A percentile compares a stretch with the other conserved stretches of the same genome.
phyloP scores from a whole-genome alignment of 108 stramenopile genomes.

The Skeletonema potamos region DNA sequence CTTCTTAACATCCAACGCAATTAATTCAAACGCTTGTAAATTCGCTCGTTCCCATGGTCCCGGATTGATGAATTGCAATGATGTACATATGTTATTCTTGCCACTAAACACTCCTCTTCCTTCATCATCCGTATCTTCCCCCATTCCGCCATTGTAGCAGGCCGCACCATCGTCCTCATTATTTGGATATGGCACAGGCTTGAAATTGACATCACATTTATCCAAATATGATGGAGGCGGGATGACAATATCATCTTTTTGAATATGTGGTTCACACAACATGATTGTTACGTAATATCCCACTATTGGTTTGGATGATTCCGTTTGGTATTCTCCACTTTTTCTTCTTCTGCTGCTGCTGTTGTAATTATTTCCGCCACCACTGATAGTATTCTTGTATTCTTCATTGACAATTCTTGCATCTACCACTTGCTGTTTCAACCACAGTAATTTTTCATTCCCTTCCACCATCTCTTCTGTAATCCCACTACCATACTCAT shows the following conservation, averaged over 20 bases:
- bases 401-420: background rate
- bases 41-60: constrained; percentile 25
- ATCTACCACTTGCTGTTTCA: background rate
- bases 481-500: background rate
- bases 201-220: background rate
- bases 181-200: background rate
- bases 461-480: constrained; percentile 2
- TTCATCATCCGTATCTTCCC: background rate
- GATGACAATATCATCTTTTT: constrained; percentile 8
- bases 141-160: background rate
- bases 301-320: background rate
- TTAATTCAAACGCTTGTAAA: constrained; percentile 42
- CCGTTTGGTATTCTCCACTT: too few species aligned
- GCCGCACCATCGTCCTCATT: background rate
- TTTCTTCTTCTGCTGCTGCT: background rate
- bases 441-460: constrained; percentile 4
- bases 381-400: background rate
- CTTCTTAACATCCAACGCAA: constrained; percentile 58
- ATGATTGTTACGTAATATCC: constrained; percentile 26
- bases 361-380: background rate
- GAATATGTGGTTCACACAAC: constrained; percentile 20
- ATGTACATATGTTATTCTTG: background rate
- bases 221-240: constrained; percentile 16
- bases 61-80: constrained; percentile 3
- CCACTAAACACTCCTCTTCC: background rate